Evolutionary conservation across 1,139 yeast genomes (phyloP).

Genomic region (Diutina catenulata): DNA sequence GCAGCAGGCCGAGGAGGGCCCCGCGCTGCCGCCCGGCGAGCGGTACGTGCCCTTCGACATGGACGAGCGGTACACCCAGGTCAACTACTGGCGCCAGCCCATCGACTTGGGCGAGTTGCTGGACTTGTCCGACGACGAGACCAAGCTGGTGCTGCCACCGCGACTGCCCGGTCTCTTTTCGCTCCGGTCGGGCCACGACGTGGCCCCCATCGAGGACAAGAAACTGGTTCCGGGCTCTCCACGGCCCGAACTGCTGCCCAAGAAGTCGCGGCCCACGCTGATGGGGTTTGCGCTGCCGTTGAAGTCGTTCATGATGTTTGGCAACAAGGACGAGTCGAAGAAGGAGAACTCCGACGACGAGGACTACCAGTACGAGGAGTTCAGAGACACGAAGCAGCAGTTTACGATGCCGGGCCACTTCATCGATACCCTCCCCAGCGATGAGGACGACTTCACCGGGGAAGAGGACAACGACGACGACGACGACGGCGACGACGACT

Average conservation of each 20-base stretch:
- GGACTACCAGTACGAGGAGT: slow-evolving; percentile 8
- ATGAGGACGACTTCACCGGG: slow-evolving; percentile 5
- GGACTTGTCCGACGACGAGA: slow-evolving; percentile 24
- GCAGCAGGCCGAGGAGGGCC: slow-evolving; percentile 7
- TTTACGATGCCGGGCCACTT: slow-evolving; percentile 2
- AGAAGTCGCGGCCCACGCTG: slow-evolving; percentile 22
- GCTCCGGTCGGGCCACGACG: slow-evolving; percentile 10
- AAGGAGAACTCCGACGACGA: slow-evolving; percentile 9
- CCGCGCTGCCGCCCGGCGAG: slow-evolving; percentile 8
- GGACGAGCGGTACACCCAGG: slow-evolving; percentile 71
- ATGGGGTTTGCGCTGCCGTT: slow-evolving; percentile 32
- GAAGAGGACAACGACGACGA: background rate
- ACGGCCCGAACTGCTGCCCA: slow-evolving; percentile 7
- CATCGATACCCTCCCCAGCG: background rate
- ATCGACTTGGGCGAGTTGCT: slow-evolving; percentile 51
- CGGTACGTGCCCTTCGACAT: slow-evolving; percentile 12
- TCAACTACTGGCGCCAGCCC: slow-evolving; percentile 87
- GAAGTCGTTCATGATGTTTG: slow-evolving; percentile 30
- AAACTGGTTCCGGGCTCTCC: slow-evolving; percentile 7
- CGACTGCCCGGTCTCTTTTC: slow-evolving; percentile 6
- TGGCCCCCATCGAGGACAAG: slow-evolving; percentile 12
- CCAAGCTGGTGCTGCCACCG: slow-evolving; percentile 5
- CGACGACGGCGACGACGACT: slow-evolving; percentile 8
- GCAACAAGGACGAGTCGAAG: slow-evolving; percentile 12
- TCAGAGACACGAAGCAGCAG: slow-evolving; percentile 5